Conservation (phyloP, 306 rosid genomes). For the Cicer bijugum region DNA sequence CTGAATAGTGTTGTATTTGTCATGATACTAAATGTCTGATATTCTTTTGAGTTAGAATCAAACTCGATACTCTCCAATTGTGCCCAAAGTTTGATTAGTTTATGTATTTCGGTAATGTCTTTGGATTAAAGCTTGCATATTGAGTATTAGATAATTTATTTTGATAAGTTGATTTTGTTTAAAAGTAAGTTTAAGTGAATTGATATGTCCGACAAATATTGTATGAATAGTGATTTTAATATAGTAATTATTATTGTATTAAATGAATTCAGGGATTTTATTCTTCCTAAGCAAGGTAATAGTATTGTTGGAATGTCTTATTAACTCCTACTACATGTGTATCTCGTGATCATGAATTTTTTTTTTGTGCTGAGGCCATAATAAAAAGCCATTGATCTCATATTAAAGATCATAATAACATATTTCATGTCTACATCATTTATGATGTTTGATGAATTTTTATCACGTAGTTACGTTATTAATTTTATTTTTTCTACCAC, state of each 20-base stretch:
- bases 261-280: background rate
- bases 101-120: background rate
- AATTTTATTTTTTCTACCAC: no score
- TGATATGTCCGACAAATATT: background rate
- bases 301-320: constrained; percentile 24
- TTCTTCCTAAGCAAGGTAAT: constrained; percentile 1
- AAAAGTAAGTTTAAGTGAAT: background rate
- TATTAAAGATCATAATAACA: constrained; percentile 14
- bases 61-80: no score
- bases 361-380: constrained; percentile 37
- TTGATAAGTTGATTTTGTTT: background rate
- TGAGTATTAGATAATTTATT: background rate
- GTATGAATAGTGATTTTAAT: background rate
- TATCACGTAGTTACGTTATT: no score
- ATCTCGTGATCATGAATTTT: constrained; percentile 35
- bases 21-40: background rate
- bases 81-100: background rate
- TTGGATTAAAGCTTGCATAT: constrained; percentile 3
- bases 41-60: no score
- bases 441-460: constrained; percentile 5
- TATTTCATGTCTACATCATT: constrained; percentile 31
- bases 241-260: background rate
- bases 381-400: constrained; percentile 1
- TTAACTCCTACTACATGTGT: constrained; percentile 39
- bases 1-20: constrained; percentile 17